phyloP scores from a whole-genome alignment of 371 early-diverging fungal genomes.

The Sporodiniella umbellata region DNA sequence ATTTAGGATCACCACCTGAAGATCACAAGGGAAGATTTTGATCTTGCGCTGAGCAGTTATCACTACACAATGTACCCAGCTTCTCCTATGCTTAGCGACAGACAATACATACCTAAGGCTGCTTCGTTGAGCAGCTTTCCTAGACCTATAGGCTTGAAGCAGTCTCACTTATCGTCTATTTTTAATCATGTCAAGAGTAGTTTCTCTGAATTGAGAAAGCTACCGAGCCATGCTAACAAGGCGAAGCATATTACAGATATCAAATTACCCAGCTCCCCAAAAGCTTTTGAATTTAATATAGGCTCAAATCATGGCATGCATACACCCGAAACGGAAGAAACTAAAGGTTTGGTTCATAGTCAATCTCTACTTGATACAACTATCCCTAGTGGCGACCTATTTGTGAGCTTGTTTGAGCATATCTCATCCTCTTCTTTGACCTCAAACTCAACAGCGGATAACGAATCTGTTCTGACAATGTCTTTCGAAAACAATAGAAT shows the following conservation, averaged over 20 bases:
- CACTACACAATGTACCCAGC: constrained; percentile 36
- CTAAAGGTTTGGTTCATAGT: neutral
- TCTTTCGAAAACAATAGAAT: neutral
- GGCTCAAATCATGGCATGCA: neutral
- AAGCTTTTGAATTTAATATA: neutral
- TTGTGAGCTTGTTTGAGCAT: neutral
- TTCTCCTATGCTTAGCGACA: constrained; percentile 61
- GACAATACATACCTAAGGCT: neutral
- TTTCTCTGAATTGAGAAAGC: neutral
- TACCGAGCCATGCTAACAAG: neutral
- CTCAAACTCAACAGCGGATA: neutral
- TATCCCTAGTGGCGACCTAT: neutral
- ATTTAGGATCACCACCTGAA: neutral
- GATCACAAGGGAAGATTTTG: neutral
- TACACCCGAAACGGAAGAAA: neutral
- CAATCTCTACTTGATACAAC: neutral
- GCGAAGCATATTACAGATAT: neutral
- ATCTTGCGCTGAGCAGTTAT: neutral
- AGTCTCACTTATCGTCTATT: neutral
- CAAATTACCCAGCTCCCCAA: neutral
- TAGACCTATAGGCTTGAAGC: neutral
- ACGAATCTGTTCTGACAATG: neutral
- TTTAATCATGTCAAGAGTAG: neutral
- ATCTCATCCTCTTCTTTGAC: neutral
- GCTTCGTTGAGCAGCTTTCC: neutral